Evolutionary conservation across 1,284 basidiomycete genomes (phyloP).

Genomic region (Ganoderma meredithae): DNA sequence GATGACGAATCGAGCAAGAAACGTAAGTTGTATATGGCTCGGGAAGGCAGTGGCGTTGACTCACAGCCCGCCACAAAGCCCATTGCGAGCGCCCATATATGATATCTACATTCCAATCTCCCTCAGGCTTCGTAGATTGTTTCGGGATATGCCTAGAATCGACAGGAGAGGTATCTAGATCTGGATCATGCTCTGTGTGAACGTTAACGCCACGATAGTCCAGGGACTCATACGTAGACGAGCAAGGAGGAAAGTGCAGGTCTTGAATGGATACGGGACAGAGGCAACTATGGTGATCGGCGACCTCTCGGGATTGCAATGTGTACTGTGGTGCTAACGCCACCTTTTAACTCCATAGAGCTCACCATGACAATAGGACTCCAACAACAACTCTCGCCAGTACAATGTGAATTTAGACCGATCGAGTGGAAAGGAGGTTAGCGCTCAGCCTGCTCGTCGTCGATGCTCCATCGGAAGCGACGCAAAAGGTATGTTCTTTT

Average conservation of each 20-base stretch:
- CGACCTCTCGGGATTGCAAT: neutral
- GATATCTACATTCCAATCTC: conserved; percentile 2
- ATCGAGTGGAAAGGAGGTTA: conserved; percentile 28
- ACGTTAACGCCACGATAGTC: neutral
- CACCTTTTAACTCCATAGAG: neutral
- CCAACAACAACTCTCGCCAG: conserved; percentile 6
- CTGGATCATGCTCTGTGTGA: neutral
- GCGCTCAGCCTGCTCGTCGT: conserved; percentile 12
- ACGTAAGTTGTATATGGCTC: too few species aligned
- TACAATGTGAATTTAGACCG: conserved; percentile 22
- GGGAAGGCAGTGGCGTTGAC: neutral
- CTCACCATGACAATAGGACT: conserved; percentile 4
- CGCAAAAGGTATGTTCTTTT: conserved; percentile 25
- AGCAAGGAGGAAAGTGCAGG: neutral
- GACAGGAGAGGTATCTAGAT: conserved; percentile 4
- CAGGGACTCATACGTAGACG: neutral
- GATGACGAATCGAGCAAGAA: too few species aligned
- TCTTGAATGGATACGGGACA: neutral
- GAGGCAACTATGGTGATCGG: neutral
- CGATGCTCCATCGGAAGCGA: conserved; percentile 16
- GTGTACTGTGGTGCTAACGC: conserved; percentile 9
- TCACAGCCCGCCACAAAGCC: neutral
- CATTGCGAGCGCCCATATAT: neutral
- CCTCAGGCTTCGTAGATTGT: neutral
- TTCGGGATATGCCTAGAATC: neutral